A percentile compares a stretch with the other conserved stretches of the same genome.
phyloP scores from a whole-genome alignment of 371 early-diverging fungal species.

The Batkoa obscura region DNA sequence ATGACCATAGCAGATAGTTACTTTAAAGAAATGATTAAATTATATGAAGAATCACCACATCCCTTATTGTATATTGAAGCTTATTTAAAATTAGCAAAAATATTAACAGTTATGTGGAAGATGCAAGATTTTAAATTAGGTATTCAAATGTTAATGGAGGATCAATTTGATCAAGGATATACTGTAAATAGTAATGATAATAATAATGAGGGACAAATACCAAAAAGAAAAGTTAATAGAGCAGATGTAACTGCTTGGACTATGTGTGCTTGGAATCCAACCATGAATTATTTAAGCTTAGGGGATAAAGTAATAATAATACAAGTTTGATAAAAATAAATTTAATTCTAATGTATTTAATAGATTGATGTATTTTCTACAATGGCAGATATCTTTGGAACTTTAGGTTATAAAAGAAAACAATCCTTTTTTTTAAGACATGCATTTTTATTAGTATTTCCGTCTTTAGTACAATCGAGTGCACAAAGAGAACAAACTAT shows the following conservation, averaged over 20 bases:
- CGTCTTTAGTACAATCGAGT: not conserved
- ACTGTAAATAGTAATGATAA: not conserved
- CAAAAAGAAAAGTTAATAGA: not conserved
- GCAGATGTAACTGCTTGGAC: not conserved
- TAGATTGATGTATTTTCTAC: not conserved
- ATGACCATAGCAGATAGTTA: not conserved
- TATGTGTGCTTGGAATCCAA: not conserved
- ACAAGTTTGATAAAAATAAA: not conserved
- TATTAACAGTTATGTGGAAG: not conserved
- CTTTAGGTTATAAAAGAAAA: not conserved
- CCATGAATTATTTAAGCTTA: not conserved
- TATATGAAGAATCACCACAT: not conserved
- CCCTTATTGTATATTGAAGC: not conserved
- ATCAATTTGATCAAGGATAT: not conserved
- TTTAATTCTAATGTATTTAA: not conserved
- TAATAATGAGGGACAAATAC: no score
- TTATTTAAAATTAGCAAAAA: constrained; percentile 1
- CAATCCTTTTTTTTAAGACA: constrained; percentile 2
- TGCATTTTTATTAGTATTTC: not conserved
- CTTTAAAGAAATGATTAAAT: not conserved
- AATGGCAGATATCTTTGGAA: constrained; percentile 3
- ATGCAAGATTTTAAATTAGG: not conserved
- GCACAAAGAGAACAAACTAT: not conserved
- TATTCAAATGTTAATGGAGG: not conserved
- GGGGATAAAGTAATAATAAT: not conserved